Conservation (phyloP, 2,329 filamentous ascomycete genomes). For the Scorias spongiosa region DNA sequence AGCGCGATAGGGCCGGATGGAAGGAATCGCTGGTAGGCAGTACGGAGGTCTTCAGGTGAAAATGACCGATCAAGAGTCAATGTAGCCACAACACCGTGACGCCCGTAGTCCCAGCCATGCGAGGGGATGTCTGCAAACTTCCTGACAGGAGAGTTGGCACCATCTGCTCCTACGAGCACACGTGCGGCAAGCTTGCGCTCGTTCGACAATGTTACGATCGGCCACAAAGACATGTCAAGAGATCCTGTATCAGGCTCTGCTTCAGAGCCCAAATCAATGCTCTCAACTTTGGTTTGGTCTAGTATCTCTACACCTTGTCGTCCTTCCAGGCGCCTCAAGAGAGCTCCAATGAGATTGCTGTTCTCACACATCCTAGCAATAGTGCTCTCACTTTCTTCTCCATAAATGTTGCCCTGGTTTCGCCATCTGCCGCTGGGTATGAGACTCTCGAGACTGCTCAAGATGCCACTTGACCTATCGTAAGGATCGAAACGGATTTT, state of each 20-base stretch:
- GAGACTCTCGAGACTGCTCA: slow-evolving; percentile 14
- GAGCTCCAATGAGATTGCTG: slow-evolving; percentile 64
- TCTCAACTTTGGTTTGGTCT: slow-evolving; percentile 61
- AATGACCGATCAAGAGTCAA: slow-evolving; percentile 42
- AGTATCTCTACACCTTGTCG: slow-evolving; percentile 54
- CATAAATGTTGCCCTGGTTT: slow-evolving; percentile 11
- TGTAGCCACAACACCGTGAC: slow-evolving; percentile 84
- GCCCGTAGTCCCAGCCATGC: slow-evolving; percentile 82
- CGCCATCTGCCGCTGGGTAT: slow-evolving; percentile 15
- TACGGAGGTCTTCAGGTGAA: slow-evolving; percentile 34
- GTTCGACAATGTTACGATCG: slow-evolving; percentile 58
- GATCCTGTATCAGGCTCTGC: slow-evolving; percentile 33
- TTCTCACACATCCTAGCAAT: slow-evolving; percentile 98
- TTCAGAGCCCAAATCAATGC: slow-evolving; percentile 59
- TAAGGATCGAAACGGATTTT: slow-evolving; percentile 58
- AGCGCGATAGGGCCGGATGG: slow-evolving; percentile 85
- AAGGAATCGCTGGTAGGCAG: slow-evolving; percentile 88
- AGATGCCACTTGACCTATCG: slow-evolving; percentile 9
- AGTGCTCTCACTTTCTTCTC: slow-evolving; percentile 17
- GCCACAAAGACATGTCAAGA: slow-evolving; percentile 73
- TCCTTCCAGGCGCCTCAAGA: slow-evolving; percentile 41
- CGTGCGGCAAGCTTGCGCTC: slow-evolving; percentile 56
- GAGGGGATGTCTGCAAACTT: slow-evolving; percentile 75
- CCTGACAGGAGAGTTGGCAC: slow-evolving; percentile 85
- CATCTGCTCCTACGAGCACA: slow-evolving; percentile 82